Evolutionary conservation across 495 filamentous ascomycete species (phyloP), one percentile per base, ranked within the genome.

Genomic region (Penicillium verhagenii): DNA sequence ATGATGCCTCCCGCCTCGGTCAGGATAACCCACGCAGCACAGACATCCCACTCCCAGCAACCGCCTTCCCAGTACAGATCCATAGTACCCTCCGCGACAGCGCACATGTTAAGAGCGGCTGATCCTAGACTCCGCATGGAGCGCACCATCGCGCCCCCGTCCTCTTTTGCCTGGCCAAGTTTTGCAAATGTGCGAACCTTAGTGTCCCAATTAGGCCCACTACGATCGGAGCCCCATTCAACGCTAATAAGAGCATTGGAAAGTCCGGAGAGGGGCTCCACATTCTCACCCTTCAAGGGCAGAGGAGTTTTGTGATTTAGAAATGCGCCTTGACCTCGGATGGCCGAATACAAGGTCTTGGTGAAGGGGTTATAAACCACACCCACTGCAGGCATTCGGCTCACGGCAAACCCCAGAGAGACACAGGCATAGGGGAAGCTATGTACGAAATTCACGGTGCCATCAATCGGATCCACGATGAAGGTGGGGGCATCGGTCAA

Each of bases 1-100:
- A 96, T 84, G 33, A 85, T 79, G 1, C 92, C 92, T 0, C 92
- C 93, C 0, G 91, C 89, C 72, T 97, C 93, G 19, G 74, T 76
- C 16, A 97, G 72, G 59, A 97, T 89, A 26, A 92, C 86, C 93
- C 92, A 96, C 0, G 85, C 93, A 7, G 93, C 92, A 59, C 86
- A 88, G 11, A 96, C 91, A 74, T 97, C 92, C 92, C 92, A 96
- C 24, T 89, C 90, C 87, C 90, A 96, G 67, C 89, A 93, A 7
- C 93, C 92, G 13, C 89, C 91, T 64, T 97, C 92, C 92, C 93
- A 97, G 60, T 95, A 96, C 26, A 85, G 49, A 72, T 97, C 92
- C 26, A 94, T 57, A 59, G 83, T 81, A 1, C 92, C 93, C 1
- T 82, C 79, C 14, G 92, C 92, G 38, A 92, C 86, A n/a, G 77